phyloP scores from a whole-genome alignment of 148 eudicot species.

The Dianthus caryophyllus region DNA sequence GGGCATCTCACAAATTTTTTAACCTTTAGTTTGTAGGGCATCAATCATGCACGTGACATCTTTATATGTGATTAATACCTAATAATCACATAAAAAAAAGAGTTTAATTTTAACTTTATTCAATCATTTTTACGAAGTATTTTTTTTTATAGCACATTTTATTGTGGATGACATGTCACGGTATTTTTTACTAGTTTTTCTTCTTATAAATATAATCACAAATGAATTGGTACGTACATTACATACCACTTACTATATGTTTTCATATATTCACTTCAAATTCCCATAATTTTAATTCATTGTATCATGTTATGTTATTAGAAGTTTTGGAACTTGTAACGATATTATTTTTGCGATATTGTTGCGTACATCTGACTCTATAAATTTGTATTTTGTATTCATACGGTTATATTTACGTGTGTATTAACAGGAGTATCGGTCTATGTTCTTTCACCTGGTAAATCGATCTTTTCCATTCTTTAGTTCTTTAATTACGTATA shows the following conservation, averaged over 20 bases:
- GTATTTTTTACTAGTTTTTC: no score
- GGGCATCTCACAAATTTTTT: conserved; percentile 1
- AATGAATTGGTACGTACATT: conserved; percentile 1
- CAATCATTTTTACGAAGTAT: no score
- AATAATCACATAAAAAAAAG: background rate
- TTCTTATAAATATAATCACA: background rate
- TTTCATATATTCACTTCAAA: background rate
- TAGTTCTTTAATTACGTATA: no score
- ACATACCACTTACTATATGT: no score
- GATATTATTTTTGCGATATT: background rate
- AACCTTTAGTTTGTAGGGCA: background rate
- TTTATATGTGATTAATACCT: background rate
- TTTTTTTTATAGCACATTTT: no score
- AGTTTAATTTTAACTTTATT: no score
- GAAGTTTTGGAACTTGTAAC: background rate
- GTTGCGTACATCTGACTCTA: background rate
- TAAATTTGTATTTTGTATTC: background rate
- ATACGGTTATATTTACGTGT: background rate
- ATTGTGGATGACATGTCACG: no score
- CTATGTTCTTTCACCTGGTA: conserved; percentile 3
- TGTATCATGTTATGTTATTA: no score
- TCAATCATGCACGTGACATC: conserved; percentile 12
- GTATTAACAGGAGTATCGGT: background rate
- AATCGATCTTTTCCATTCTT: background rate
- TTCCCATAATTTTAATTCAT: background rate